phyloP scores from a whole-genome alignment of 345 rosid species.

The Gossypium herbaceum region DNA sequence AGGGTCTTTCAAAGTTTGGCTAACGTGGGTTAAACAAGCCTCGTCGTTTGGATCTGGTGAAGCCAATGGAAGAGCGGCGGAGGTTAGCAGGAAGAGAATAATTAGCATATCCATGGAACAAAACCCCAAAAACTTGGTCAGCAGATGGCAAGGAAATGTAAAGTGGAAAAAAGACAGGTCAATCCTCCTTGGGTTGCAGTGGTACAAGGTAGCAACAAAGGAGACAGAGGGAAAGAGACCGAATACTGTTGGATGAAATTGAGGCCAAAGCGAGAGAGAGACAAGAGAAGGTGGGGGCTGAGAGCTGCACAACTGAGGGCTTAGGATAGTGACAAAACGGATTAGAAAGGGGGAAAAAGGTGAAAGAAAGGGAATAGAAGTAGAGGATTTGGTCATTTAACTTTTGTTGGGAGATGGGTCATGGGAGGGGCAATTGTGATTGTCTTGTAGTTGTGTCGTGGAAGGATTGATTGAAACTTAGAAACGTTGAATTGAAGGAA shows the following conservation, averaged over 20 bases:
- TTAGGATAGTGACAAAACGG: not conserved
- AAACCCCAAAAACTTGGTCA: not conserved
- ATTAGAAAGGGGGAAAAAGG: not conserved
- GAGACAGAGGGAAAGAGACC: not conserved
- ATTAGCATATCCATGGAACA: constrained; percentile 23
- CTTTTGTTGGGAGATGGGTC: no score
- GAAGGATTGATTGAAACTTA: no score
- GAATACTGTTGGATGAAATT: not conserved
- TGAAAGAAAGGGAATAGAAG: no score
- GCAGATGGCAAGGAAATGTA: not conserved
- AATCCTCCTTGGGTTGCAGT: not conserved
- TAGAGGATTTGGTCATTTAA: no score
- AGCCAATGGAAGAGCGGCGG: constrained; percentile 24
- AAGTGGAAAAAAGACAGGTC: not conserved
- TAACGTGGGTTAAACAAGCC: constrained; percentile 51
- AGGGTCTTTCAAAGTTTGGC: constrained; percentile 63
- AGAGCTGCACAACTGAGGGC: not conserved
- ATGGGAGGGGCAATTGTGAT: no score
- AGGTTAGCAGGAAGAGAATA: constrained; percentile 29
- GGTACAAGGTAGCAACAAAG: not conserved
- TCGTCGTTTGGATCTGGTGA: constrained; percentile 64
- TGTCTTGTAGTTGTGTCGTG: no score
- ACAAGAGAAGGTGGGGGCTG: not conserved
- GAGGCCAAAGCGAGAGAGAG: not conserved
- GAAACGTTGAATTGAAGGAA: no score